Conservation (phyloP, 148 eudicot species). For the Rhododendron ferrugineum region DNA sequence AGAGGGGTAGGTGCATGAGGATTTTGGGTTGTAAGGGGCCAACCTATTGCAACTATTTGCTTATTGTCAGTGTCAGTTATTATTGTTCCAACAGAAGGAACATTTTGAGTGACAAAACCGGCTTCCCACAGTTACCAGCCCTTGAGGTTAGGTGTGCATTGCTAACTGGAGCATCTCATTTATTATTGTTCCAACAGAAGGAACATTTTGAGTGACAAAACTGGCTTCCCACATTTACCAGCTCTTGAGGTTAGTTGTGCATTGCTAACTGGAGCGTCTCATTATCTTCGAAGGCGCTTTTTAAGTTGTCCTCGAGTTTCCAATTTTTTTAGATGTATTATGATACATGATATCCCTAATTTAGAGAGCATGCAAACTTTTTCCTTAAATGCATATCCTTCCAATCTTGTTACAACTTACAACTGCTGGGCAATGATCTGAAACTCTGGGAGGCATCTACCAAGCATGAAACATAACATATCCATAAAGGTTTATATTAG, state of each 20-base stretch:
- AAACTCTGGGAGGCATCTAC: background rate
- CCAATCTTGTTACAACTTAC: background rate
- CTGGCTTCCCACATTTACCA: constrained; percentile 78
- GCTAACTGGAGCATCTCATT: background rate
- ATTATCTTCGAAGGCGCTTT: background rate
- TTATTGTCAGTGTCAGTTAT: background rate
- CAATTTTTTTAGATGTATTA: background rate
- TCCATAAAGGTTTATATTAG: too few relatives aligned
- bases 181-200: too few relatives aligned
- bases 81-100: background rate
- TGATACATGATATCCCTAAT: background rate
- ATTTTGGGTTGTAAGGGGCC: background rate
- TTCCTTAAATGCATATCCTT: background rate
- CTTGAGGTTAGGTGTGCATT: constrained; percentile 63
- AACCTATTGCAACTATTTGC: background rate
- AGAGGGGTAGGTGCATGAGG: background rate
- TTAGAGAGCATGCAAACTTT: background rate
- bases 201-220: too few relatives aligned
- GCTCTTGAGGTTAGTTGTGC: constrained; percentile 69
- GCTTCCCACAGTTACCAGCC: constrained; percentile 12
- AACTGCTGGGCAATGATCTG: background rate
- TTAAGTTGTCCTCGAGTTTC: background rate
- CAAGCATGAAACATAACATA: background rate
- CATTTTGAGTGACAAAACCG: background rate
- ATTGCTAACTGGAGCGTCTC: background rate